Evolutionary conservation across 257 asterid species (phyloP).

Genomic region (Nyctanthes arbortristis): DNA sequence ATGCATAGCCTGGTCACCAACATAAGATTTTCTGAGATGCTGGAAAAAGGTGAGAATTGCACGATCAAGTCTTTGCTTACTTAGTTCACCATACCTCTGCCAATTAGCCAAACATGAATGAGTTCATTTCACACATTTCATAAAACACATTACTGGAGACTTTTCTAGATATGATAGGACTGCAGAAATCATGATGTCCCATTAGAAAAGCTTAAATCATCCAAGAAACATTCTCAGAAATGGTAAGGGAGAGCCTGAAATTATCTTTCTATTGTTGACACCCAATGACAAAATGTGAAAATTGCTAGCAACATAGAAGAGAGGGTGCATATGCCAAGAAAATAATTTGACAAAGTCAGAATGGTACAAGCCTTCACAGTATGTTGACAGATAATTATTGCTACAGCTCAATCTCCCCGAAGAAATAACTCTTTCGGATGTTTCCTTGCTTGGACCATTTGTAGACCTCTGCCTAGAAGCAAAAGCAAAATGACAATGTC

Average conservation of each 20-base stretch:
- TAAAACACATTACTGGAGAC: slow-evolving; percentile 3
- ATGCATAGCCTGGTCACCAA: slow-evolving; percentile 98
- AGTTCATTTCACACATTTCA: slow-evolving; percentile 29
- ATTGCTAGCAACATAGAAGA: neutral
- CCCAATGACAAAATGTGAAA: neutral
- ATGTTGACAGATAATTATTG: neutral
- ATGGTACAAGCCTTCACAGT: neutral
- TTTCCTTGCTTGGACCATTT: neutral
- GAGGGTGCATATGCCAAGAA: neutral
- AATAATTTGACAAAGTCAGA: neutral
- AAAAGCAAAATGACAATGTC: neutral
- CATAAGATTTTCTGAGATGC: slow-evolving; percentile 85
- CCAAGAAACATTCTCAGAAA: neutral
- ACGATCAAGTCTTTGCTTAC: slow-evolving; percentile 95
- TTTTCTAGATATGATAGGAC: slow-evolving; percentile 13
- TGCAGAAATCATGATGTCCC: slow-evolving; percentile 10
- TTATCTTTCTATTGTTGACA: neutral
- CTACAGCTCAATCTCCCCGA: neutral
- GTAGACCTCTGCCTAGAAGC: neutral
- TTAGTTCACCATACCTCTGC: slow-evolving; percentile 89
- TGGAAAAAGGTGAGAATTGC: slow-evolving; percentile 94
- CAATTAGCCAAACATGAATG: slow-evolving; percentile 24
- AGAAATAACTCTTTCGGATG: neutral
- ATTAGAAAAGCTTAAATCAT: neutral
- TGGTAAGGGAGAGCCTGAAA: neutral